Conservation (phyloP, 176 grass and related monocot genomes). For the Oryza meridionalis region DNA sequence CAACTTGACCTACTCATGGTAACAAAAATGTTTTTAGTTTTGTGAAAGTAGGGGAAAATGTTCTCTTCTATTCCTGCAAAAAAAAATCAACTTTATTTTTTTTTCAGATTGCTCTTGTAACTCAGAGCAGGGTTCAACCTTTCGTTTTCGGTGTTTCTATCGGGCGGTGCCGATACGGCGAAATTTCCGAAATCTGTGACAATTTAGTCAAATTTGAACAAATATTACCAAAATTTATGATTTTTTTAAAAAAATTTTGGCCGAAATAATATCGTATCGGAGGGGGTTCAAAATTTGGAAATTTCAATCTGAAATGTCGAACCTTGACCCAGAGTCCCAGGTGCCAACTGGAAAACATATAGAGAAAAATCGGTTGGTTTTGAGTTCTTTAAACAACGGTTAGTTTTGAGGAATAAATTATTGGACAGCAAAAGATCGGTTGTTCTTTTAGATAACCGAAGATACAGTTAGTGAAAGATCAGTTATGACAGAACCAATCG, state of each 20-base stretch:
- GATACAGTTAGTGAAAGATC: neutral
- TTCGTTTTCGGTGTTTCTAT: no score
- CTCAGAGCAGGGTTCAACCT: no score
- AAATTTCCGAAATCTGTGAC: no score
- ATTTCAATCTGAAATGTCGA: no score
- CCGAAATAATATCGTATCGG: no score
- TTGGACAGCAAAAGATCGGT: neutral
- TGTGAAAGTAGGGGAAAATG: neutral
- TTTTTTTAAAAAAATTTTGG: no score
- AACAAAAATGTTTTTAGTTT: neutral
- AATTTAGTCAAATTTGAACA: no score
- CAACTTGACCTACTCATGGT: neutral
- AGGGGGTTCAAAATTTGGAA: no score
- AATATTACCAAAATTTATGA: no score
- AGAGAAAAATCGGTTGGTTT: neutral
- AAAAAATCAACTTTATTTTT: neutral
- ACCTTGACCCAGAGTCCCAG: no score
- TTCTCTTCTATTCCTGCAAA: neutral
- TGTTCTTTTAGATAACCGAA: neutral
- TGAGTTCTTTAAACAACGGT: neutral
- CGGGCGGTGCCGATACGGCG: no score
- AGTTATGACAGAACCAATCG: conserved; percentile 1
- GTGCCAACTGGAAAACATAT: neutral
- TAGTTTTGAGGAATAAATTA: neutral
- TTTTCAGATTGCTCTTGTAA: neutral